Conservation (phyloP, 768 basidiomycete genomes). For the Auriscalpium microsporum region DNA sequence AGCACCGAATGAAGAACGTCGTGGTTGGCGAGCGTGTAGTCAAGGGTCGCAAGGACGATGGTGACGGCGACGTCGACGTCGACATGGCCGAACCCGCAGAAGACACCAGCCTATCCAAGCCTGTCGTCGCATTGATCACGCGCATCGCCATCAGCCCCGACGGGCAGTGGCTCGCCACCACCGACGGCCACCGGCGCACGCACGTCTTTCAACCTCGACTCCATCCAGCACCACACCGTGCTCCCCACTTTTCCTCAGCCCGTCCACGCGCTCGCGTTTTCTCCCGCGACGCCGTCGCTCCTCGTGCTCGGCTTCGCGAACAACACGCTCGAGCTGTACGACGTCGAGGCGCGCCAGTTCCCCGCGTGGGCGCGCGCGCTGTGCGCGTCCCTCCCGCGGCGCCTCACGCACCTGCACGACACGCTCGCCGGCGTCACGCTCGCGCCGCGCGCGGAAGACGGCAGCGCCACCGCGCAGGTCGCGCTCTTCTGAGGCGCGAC, state of each 20-base stretch:
- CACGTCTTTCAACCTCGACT: slow-evolving; percentile 81
- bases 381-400: slow-evolving; percentile 47
- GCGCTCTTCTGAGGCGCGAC: slow-evolving; percentile 78
- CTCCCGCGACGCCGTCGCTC: slow-evolving; percentile 50
- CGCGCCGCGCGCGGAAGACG: slow-evolving; percentile 33
- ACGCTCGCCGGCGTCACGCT: slow-evolving; percentile 67
- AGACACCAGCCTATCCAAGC: not conserved
- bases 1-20: slow-evolving; percentile 46
- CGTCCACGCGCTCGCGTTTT: slow-evolving; percentile 65
- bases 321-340: slow-evolving; percentile 78
- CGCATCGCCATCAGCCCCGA: slow-evolving; percentile 72
- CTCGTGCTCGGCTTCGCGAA: slow-evolving; percentile 75
- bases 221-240: slow-evolving; percentile 73
- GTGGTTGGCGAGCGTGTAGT: slow-evolving; percentile 41
- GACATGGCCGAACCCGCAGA: slow-evolving; percentile 7
- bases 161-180: slow-evolving; percentile 84
- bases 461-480: slow-evolving; percentile 14
- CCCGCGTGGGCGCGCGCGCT: slow-evolving; percentile 66
- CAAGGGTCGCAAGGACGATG: slow-evolving; percentile 23
- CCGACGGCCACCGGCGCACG: slow-evolving; percentile 60
- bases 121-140: slow-evolving; percentile 37
- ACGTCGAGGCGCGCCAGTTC: slow-evolving; percentile 73
- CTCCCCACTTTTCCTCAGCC: slow-evolving; percentile 77
- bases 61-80: slow-evolving; percentile 16
- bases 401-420: slow-evolving; percentile 59